Evolutionary conservation across 2,329 filamentous ascomycete genomes (phyloP), one percentile per base, ranked within the genome.

Genomic region (Penicillium carneum): DNA sequence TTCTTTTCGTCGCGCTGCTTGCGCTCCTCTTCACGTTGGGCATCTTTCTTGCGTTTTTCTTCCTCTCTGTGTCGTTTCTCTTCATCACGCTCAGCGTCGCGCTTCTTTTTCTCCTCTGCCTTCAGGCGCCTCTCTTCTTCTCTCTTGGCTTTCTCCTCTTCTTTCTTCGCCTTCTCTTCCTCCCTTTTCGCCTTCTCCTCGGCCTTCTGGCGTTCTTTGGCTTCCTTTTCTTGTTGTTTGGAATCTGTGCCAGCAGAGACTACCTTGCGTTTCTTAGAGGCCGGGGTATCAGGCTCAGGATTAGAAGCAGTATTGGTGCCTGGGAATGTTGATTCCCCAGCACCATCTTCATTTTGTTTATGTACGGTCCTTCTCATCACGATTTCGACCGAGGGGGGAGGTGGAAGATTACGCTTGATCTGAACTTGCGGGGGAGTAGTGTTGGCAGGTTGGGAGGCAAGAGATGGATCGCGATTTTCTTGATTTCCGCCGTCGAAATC

Each of bases 1-100:
- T 71, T 73, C 62, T 83, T 80, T 59, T 81, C 80, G 48, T 81
- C 79, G n/a, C 78, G 74, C 47, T 81, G 82, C 56, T 71, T 76
- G 56, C 79, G 82, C 65, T 84, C 81, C 57, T 82, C 79, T 62
- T 59, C 57, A 14, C 57, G 57, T 12, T 59, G 49, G 10, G 50
- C 49, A 4, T 83, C 78, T n/a, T 80, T 80, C 52, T 76, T 76
- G 11, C 77, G 75, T 14, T 74, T 77, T 29, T 55, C 52, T 38
- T 47, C 52, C 7, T 55, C 52, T 7, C 18, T 46, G 6, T 36
- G 29, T 3, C 52, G 52, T 26, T 55, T 55, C 47, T 80, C 77
- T 56, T 78, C 80, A 50, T 79, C 75, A 1, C 61, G 66, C 38
- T 67, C 64, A 5, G 61, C 61, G 0, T 68, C 65, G 2, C 64